These are phyloP conservation scores for Asterophora lycoperdoides DNA, from an alignment of 768 basidiomycete genomes.

Conservation along the genomic window DNA sequence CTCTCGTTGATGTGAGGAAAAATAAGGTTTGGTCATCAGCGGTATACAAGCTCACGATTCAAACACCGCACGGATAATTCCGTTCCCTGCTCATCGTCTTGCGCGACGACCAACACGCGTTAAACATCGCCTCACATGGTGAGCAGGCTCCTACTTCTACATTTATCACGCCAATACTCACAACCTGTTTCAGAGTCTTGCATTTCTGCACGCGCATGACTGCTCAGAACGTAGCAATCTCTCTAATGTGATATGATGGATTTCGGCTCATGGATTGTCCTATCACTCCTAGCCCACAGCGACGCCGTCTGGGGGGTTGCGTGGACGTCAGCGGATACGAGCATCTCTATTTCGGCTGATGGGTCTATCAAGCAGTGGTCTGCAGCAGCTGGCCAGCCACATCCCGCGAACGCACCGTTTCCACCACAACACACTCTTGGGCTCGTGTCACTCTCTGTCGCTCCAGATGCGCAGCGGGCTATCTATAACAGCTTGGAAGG, in stretches of 20 bases:
- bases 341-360: constrained; percentile 73
- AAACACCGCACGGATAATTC: constrained; percentile 51
- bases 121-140: constrained; percentile 28
- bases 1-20: constrained; percentile 86
- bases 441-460: constrained; percentile 74
- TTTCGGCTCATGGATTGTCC: constrained; percentile 26
- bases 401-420: constrained; percentile 42
- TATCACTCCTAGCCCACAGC: constrained; percentile 54
- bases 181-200: constrained; percentile 50
- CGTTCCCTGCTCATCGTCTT: constrained; percentile 27
- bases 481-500: constrained; percentile 86
- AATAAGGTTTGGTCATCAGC: constrained; percentile 42
- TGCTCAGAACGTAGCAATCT: constrained; percentile 65
- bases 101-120: constrained; percentile 25
- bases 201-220: constrained; percentile 68
- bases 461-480: constrained; percentile 58
- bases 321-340: constrained; percentile 65
- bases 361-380: constrained; percentile 75
- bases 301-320: constrained; percentile 77
- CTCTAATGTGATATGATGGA: constrained; percentile 24
- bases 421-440: constrained; percentile 80
- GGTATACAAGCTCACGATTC: constrained; percentile 33
- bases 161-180: not conserved
- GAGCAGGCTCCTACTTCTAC: constrained; percentile 6
- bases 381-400: constrained; percentile 58